A percentile compares a stretch with the other conserved stretches of the same genome.
Conservation (phyloP, 352 stramenopile genomes). For the Phytophthora foliorum region DNA sequence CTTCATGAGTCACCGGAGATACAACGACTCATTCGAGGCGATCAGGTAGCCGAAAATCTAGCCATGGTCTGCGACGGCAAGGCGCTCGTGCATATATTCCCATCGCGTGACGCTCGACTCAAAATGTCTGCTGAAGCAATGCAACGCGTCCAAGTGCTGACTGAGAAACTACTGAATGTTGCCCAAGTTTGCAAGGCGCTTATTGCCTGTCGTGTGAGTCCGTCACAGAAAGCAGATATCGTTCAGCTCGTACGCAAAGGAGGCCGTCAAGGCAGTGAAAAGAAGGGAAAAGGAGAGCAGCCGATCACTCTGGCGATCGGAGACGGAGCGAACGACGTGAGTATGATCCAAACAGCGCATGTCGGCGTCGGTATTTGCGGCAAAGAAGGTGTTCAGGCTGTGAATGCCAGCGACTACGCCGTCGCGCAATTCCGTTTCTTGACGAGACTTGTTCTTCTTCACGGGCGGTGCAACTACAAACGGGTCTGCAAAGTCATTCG, state of each 20-base stretch:
- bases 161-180: conserved; percentile 58
- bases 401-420: conserved; percentile 95
- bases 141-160: conserved; percentile 42
- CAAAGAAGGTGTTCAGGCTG: conserved; percentile 97
- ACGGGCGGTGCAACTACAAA: conserved; percentile 98
- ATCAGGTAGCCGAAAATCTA: conserved; percentile 54
- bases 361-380: conserved; percentile 98
- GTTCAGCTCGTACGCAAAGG: conserved; percentile 73
- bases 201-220: conserved; percentile 87
- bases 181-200: conserved; percentile 76
- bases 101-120: conserved; percentile 55
- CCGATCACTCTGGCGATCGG: conserved; percentile 96
- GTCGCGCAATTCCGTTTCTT: conserved; percentile 98
- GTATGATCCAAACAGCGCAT: conserved; percentile 98
- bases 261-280: conserved; percentile 1
- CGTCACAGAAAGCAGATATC: conserved; percentile 86
- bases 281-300: conserved; percentile 32
- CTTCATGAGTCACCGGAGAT: conserved; percentile 50
- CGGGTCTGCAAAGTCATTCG: conserved; percentile 95
- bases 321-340: conserved; percentile 99
- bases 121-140: conserved; percentile 46
- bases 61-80: conserved; percentile 78
- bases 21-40: conserved; percentile 49
- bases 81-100: conserved; percentile 74
- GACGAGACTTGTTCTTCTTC: conserved; percentile 94